Conservation (phyloP, 2,329 filamentous ascomycete genomes). For the Rosellinia necatrix region DNA sequence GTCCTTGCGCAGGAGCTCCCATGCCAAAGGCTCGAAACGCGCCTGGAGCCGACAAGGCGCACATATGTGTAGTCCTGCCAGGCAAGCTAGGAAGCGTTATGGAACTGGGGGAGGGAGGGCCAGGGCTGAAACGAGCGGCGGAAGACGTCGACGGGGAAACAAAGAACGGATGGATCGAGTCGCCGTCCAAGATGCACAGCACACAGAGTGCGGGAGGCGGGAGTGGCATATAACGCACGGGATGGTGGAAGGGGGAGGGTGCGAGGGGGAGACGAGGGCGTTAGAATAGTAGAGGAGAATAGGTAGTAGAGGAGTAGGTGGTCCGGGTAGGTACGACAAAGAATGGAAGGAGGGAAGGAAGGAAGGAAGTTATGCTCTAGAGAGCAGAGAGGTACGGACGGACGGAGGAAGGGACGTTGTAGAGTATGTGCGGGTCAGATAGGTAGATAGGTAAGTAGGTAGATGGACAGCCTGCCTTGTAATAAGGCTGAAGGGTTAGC, state of each 20-base stretch:
- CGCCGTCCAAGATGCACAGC: too few relatives aligned
- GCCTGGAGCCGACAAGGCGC: conserved; percentile 15
- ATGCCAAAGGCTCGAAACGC: conserved; percentile 20
- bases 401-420: background rate
- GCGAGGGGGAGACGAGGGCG: too few relatives aligned
- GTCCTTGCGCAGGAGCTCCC: conserved; percentile 12
- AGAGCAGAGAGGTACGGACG: background rate
- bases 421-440: too few relatives aligned
- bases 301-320: background rate
- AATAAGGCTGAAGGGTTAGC: conserved; percentile 23
- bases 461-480: conserved; percentile 10
- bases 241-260: too few relatives aligned
- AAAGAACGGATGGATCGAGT: background rate
- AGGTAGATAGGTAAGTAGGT: background rate
- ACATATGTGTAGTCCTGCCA: conserved; percentile 18
- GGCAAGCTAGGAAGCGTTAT: background rate
- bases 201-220: too few relatives aligned
- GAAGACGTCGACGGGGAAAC: background rate
- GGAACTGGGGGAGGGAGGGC: background rate
- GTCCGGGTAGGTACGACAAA: background rate
- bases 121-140: background rate
- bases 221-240: too few relatives aligned
- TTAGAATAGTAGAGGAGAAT: too few relatives aligned
- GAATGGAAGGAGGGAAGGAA: too few relatives aligned
- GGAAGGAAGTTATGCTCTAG: too few relatives aligned